Percentiles rank a stretch among this genome's conserved stretches.
Evolutionary conservation across 2,329 filamentous ascomycete species (phyloP).

Genomic region (Talaromyces verruculosus): DNA sequence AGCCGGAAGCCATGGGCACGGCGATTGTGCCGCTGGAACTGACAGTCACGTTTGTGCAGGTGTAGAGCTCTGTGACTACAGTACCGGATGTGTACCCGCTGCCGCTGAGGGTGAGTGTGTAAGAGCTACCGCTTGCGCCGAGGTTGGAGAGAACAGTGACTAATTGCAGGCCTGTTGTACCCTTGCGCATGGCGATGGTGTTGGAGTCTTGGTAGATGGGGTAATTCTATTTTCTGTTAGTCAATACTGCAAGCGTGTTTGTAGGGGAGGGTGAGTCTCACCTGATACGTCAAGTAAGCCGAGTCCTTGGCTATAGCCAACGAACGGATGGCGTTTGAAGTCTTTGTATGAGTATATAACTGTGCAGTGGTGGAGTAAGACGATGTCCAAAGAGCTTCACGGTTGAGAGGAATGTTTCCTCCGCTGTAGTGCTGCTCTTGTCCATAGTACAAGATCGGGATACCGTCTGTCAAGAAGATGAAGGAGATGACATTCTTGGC

Average conservation of each 20-base stretch:
- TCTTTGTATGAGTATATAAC: constrained; percentile 51
- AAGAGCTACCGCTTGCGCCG: constrained; percentile 33
- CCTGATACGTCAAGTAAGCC: constrained; percentile 44
- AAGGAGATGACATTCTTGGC: constrained; percentile 64
- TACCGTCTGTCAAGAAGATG: constrained; percentile 59
- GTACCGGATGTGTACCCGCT: constrained; percentile 31
- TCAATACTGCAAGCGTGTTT: neutral
- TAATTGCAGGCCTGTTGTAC: constrained; percentile 28
- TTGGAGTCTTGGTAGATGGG: constrained; percentile 47
- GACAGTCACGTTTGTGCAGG: constrained; percentile 47
- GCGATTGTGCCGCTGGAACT: constrained; percentile 46
- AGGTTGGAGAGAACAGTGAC: constrained; percentile 47
- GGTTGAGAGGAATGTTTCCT: constrained; percentile 51
- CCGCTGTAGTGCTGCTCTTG: constrained; percentile 63
- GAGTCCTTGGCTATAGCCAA: constrained; percentile 42
- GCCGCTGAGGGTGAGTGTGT: constrained; percentile 29
- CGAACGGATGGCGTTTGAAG: constrained; percentile 54
- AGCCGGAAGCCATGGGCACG: constrained; percentile 46
- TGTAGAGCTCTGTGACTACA: constrained; percentile 31
- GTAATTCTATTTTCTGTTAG: constrained; percentile 31
- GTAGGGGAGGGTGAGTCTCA: constrained; percentile 14
- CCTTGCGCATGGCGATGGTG: constrained; percentile 47
- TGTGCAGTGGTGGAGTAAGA: constrained; percentile 49
- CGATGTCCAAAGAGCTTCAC: constrained; percentile 60
- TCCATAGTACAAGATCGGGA: constrained; percentile 66